Percentiles rank a stretch among this genome's conserved stretches.
These are phyloP conservation scores for Protea cynaroides DNA, from an alignment of 164 flowering plant genomes.

Conservation along the genomic window DNA sequence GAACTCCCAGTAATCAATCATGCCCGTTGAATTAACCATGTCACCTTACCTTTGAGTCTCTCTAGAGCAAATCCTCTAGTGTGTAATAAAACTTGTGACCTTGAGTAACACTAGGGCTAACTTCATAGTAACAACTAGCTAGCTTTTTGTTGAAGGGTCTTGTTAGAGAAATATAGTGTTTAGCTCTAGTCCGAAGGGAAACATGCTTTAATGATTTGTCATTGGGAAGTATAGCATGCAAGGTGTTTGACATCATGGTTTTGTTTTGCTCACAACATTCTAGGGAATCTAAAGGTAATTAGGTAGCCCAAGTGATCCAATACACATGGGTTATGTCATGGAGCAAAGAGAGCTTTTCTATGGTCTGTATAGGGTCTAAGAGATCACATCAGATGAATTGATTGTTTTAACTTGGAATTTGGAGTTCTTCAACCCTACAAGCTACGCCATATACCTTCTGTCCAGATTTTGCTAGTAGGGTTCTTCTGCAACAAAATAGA, in stretches of 20 bases:
- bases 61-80: slow-evolving; percentile 69
- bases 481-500: too few relatives aligned
- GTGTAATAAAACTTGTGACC: slow-evolving; percentile 57
- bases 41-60: slow-evolving; percentile 32
- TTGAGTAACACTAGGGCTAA: slow-evolving; percentile 38
- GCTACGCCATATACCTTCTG: slow-evolving; percentile 86
- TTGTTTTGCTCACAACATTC: slow-evolving; percentile 61
- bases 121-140: slow-evolving; percentile 39
- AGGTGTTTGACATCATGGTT: slow-evolving; percentile 64
- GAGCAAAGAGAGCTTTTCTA: slow-evolving; percentile 40
- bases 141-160: slow-evolving; percentile 14
- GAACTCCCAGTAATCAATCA: slow-evolving; percentile 73
- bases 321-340: slow-evolving; percentile 62
- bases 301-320: slow-evolving; percentile 88
- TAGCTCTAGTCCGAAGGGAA: slow-evolving; percentile 82
- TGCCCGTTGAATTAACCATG: slow-evolving; percentile 84
- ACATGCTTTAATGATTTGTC: slow-evolving; percentile 52
- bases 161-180: slow-evolving; percentile 55
- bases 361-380: slow-evolving; percentile 38
- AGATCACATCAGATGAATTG: slow-evolving; percentile 76
- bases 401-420: slow-evolving; percentile 21
- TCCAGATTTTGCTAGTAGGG: slow-evolving; percentile 21
- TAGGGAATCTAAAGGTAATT: slow-evolving; percentile 39
- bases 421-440: slow-evolving; percentile 25
- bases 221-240: slow-evolving; percentile 47